Evolutionary conservation across 1,284 basidiomycete species (phyloP), one percentile per base, ranked within the genome.

Genomic region (Austropuccinia psidii): DNA sequence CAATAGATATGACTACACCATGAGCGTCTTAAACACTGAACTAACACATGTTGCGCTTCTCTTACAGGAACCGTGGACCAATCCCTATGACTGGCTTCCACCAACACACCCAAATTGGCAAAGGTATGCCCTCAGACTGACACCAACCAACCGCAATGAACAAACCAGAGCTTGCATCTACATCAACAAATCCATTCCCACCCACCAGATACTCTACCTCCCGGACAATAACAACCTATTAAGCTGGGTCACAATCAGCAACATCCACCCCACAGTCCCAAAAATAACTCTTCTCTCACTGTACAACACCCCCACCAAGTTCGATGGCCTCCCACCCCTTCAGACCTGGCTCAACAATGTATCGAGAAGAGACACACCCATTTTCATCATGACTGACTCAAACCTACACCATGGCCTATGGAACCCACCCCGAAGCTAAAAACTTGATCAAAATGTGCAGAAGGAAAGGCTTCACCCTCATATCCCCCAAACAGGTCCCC

Each of bases 401-500:
- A 68, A 68, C 27, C 27, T 68, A 41, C 66, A 68, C 19, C 66
- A 68, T 19, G 9, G 29, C 0, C 1, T n/a, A 7, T 50, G 52
- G 66, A 68, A 68, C 27, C 66, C 50, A 68, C 31, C 5, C 66
- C 0, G 33, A 17, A 5, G 15, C 65, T 29, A 52, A 55, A 13
- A 37, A 52, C n/a, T 24, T 67, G 19, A 55, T 67, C 8, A 19
- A 19, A 8, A n/a, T 67, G 0, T 55, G 31, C 2, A 37, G 65
- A 11, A 27, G 7, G n/a, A 67, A 41, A 8, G 65, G 65, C 4
- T 43, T 67, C 35, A 17, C n/a, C 33, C 43, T 67, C 11, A 50
- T 24, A 11, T 67, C 65, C 21, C 65, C 66, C 13, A 69, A 29
- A n/a, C 52, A 54, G 7, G 27, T 69, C 39, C 65, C 65, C 8